These are phyloP conservation scores for Nakazawaea siamensis DNA, from an alignment of 805 yeast species.

Conservation along the genomic window DNA sequence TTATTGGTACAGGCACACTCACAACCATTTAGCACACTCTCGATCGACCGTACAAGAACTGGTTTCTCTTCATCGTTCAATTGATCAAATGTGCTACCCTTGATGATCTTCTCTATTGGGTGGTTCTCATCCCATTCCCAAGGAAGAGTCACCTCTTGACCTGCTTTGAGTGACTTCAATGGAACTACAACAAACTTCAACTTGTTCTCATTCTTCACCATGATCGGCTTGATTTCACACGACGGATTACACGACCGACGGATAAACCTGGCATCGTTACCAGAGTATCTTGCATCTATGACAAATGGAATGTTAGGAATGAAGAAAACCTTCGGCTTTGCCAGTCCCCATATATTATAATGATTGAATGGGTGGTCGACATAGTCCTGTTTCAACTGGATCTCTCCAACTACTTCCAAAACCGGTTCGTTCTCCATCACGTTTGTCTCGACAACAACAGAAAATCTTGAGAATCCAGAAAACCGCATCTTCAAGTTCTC, in stretches of 20 bases:
- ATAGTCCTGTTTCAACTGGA: constrained; percentile 60
- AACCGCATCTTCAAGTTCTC: constrained; percentile 46
- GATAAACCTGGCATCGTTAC: constrained; percentile 67
- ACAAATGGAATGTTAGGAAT: constrained; percentile 55
- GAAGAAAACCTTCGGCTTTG: constrained; percentile 49
- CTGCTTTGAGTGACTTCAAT: constrained; percentile 43
- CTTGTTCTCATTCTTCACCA: constrained; percentile 28
- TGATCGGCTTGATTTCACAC: constrained; percentile 49
- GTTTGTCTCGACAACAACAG: constrained; percentile 37
- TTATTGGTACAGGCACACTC: constrained; percentile 54
- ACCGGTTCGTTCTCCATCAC: constrained; percentile 43
- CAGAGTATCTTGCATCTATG: constrained; percentile 73
- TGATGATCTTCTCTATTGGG: constrained; percentile 55
- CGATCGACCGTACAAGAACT: constrained; percentile 51
- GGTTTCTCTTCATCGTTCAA: constrained; percentile 45
- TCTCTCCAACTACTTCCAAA: constrained; percentile 64
- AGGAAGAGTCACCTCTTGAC: constrained; percentile 66
- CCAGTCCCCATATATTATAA: constrained; percentile 66
- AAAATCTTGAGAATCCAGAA: constrained; percentile 62
- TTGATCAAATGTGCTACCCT: constrained; percentile 43
- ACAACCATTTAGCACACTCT: constrained; percentile 49
- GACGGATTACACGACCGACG: constrained; percentile 75
- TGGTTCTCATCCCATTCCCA: constrained; percentile 89
- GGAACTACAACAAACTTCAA: constrained; percentile 52
- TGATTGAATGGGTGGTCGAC: constrained; percentile 63